phyloP scores from a whole-genome alignment of 306 rosid species.

The Castanea mollissima region DNA sequence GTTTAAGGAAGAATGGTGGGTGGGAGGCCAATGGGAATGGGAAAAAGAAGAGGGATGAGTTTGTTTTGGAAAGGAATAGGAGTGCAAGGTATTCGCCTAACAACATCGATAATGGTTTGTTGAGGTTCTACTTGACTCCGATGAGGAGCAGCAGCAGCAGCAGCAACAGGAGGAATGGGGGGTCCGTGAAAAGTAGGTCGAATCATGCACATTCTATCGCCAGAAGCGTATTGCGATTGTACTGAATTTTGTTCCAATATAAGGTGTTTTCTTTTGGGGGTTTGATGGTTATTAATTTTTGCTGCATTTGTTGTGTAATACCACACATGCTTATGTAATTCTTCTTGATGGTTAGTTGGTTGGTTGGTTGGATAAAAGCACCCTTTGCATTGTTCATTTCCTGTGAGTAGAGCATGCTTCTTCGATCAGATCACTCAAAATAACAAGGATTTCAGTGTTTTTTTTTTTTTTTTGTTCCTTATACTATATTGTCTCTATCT shows the following conservation, averaged over 20 bases:
- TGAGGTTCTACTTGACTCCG: slow-evolving; percentile 74
- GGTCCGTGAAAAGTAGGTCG: slow-evolving; percentile 58
- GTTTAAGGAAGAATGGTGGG: slow-evolving; percentile 58
- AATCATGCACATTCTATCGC: slow-evolving; percentile 91
- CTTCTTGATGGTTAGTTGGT: slow-evolving; percentile 62
- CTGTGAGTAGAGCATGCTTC: slow-evolving; percentile 46
- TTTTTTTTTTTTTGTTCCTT: background rate
- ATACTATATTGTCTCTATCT: background rate
- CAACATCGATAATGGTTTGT: slow-evolving; percentile 66
- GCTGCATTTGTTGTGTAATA: slow-evolving; percentile 74
- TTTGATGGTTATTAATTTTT: slow-evolving; percentile 53
- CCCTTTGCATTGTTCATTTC: slow-evolving; percentile 47
- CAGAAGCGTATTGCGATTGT: slow-evolving; percentile 89
- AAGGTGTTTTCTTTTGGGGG: slow-evolving; percentile 44
- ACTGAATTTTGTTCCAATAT: slow-evolving; percentile 47
- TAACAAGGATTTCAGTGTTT: slow-evolving; percentile 50
- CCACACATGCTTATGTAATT: slow-evolving; percentile 74
- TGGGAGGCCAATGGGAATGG: slow-evolving; percentile 51
- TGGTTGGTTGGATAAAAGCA: slow-evolving; percentile 44
- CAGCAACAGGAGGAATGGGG: slow-evolving; percentile 50
- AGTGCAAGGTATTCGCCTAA: slow-evolving; percentile 82
- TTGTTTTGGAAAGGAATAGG: slow-evolving; percentile 75
- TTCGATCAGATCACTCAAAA: slow-evolving; percentile 41
- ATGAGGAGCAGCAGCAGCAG: slow-evolving; percentile 69
- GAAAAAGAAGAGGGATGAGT: slow-evolving; percentile 70